Evolutionary conservation across 345 rosid species (phyloP), one percentile per base, ranked within the genome.

Genomic region (Clausena lansium): DNA sequence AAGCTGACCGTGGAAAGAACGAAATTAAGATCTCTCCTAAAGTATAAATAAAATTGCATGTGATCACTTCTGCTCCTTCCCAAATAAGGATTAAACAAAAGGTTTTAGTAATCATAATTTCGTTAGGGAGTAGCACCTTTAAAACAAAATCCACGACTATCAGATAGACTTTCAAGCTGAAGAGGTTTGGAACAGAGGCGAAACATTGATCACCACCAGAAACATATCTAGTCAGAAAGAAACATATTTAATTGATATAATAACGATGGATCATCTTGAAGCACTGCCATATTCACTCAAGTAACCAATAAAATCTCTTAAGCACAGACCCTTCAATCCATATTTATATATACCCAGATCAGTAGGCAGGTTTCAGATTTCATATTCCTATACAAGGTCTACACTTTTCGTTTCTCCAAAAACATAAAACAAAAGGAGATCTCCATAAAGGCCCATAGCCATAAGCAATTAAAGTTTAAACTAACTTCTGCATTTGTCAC

Each of bases 361-460:
- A 36, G 55, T 11, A 24, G 71, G 32, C 71, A 71, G 41, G 30
- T 7, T 64, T 22, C 50, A 67, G 63, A 38, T 76, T 76, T 32
- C 71, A 75, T 70, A 71, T 63, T 75, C 74, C 78, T 67, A 68
- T 54, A 58, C 62, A 60, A 50, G 61, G 47, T 71, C 66, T 67
- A 78, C 57, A 59, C 52, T 63, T 81, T 75, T 65, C 50, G 45
- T 52, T 59, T 74, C 71, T 45, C 80, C 70, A 11, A 52, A 52
- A 52, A 52, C 45, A 63, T 32, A 68, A 67, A 60, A 83, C 76
- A 77, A 66, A 60, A 20, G 50, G 63, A 6, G 39, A 75, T 71
- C 75, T 77, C 77, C 80, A 76, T 19, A 70, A 79, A 28, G 62
- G 70, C 60, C 64, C 79, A 52, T 19, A 52, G 57, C 3, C 72